Percentiles rank a stretch among this genome's conserved stretches.
Evolutionary conservation across 1,139 yeast genomes (phyloP).

Genomic region (Torulaspora pretoriensis): DNA sequence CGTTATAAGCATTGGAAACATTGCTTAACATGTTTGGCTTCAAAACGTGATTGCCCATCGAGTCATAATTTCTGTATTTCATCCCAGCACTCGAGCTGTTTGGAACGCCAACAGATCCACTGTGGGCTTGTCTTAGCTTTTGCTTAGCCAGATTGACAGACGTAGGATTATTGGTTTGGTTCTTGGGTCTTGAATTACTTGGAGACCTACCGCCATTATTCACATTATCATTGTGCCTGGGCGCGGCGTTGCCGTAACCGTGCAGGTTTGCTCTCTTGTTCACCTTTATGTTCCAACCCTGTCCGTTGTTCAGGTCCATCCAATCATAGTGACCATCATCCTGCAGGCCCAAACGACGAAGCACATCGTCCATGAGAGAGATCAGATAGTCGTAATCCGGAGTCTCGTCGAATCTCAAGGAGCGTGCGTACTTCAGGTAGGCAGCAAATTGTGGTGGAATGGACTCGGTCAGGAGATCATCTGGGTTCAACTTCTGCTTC

Average conservation of each 20-base stretch:
- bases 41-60: constrained; percentile 16
- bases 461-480: constrained; percentile 59
- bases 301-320: constrained; percentile 88
- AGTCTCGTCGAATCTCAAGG: constrained; percentile 82
- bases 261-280: constrained; percentile 86
- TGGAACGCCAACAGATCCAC: constrained; percentile 8
- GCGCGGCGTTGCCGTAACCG: constrained; percentile 53
- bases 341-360: constrained; percentile 63
- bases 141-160: constrained; percentile 15
- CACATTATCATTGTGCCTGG: constrained; percentile 20
- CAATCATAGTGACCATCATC: constrained; percentile 92
- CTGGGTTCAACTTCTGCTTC: constrained; percentile 79
- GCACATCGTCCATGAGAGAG: constrained; percentile 66
- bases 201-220: constrained; percentile 12
- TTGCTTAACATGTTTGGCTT: constrained; percentile 7
- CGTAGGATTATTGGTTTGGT: constrained; percentile 12
- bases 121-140: constrained; percentile 12
- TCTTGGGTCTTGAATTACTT: constrained; percentile 10
- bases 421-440: constrained; percentile 78
- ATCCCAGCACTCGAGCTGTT: constrained; percentile 12
- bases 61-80: constrained; percentile 16
- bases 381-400: constrained; percentile 91
- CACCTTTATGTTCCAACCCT: constrained; percentile 83
- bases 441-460: constrained; percentile 85
- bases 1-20: constrained; percentile 8